Evolutionary conservation across 2,329 filamentous ascomycete genomes (phyloP).

Genomic region (Penicillium sp.): DNA sequence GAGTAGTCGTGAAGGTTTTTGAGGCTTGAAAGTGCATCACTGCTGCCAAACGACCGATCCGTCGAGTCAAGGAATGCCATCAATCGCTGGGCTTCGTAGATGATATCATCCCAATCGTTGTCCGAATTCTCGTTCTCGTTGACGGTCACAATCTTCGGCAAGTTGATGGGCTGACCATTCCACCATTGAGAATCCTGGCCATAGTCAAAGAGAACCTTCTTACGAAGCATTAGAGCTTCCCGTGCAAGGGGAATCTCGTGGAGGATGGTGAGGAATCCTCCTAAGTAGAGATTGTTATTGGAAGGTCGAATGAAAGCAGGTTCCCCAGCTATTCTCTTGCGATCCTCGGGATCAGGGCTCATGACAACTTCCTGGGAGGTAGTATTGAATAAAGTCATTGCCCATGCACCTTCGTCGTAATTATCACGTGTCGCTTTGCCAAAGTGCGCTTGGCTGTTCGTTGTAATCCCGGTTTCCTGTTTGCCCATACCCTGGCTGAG

Average conservation of each 20-base stretch:
- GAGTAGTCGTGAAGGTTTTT: conserved; percentile 38
- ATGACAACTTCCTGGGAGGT: conserved; percentile 58
- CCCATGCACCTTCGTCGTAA: conserved; percentile 61
- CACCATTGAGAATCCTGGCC: conserved; percentile 65
- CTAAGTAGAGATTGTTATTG: conserved; percentile 57
- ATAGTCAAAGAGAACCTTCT: conserved; percentile 54
- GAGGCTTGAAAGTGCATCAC: conserved; percentile 54
- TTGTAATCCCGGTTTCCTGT: conserved; percentile 61
- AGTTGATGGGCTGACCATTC: conserved; percentile 59
- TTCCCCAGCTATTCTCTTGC: conserved; percentile 52
- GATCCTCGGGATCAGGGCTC: conserved; percentile 56
- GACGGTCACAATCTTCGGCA: conserved; percentile 56
- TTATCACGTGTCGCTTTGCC: conserved; percentile 59
- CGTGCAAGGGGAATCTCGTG: conserved; percentile 63
- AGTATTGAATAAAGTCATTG: conserved; percentile 55
- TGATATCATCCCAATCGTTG: conserved; percentile 49
- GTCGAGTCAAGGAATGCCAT: conserved; percentile 65
- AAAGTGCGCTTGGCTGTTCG: conserved; percentile 48
- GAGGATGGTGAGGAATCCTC: conserved; percentile 64
- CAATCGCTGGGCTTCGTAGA: conserved; percentile 63
- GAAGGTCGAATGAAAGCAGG: conserved; percentile 64
- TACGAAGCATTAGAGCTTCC: conserved; percentile 59
- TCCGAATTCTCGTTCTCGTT: conserved; percentile 38
- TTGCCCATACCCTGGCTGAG: conserved; percentile 45
- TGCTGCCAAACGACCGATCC: conserved; percentile 62